These are phyloP conservation scores for Hypoxylon trugodes DNA, from an alignment of 495 filamentous ascomycete genomes.

Conservation along the genomic window DNA sequence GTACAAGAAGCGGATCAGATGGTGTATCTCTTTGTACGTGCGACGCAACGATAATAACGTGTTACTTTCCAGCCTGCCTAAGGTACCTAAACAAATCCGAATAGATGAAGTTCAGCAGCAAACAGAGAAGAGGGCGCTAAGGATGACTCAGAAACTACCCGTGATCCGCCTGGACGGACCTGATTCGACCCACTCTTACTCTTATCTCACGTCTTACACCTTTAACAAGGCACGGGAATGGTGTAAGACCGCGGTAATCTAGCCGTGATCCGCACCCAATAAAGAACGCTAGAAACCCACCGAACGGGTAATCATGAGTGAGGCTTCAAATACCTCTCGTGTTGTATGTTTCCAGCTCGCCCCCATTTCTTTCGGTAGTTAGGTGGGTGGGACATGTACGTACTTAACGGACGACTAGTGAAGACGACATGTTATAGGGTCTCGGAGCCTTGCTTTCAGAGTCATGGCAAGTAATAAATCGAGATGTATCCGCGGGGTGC, in stretches of 20 bases:
- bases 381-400: background rate
- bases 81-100: background rate
- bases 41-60: slow-evolving; percentile 16
- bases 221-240: too few relatives aligned
- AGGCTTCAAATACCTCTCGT: background rate
- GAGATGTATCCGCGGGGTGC: background rate
- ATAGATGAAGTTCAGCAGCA: too few relatives aligned
- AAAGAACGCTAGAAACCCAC: background rate
- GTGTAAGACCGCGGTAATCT: background rate
- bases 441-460: background rate
- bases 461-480: background rate
- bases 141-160: slow-evolving; percentile 6
- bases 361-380: slow-evolving; percentile 4
- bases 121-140: too few relatives aligned
- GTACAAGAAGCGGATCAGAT: slow-evolving; percentile 6
- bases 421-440: background rate
- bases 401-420: background rate
- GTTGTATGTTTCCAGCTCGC: background rate
- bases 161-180: background rate
- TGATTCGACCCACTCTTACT: background rate
- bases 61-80: too few relatives aligned
- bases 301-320: background rate
- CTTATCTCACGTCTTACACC: too few relatives aligned
- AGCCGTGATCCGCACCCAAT: background rate
- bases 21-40: background rate